Percentiles rank a stretch among this genome's conserved stretches.
These are phyloP conservation scores for Exserohilum turcica DNA, from an alignment of 2,329 filamentous ascomycete genomes.

Conservation along the genomic window DNA sequence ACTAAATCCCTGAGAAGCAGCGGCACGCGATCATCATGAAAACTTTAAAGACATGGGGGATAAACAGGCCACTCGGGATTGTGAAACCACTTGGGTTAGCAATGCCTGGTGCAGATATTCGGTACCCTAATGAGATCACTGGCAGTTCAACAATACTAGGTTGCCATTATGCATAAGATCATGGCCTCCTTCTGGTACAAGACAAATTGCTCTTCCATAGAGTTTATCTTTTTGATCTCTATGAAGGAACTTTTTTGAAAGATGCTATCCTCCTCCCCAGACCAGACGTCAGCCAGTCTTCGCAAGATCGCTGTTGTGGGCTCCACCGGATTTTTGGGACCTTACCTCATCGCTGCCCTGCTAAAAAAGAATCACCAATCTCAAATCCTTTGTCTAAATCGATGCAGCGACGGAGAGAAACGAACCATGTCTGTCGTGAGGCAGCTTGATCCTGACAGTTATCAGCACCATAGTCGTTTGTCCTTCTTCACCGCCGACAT, in stretches of 20 bases:
- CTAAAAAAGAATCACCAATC: neutral
- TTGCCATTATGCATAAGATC: neutral
- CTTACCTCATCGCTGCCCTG: constrained; percentile 1
- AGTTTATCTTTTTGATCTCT: neutral
- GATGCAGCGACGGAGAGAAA: neutral
- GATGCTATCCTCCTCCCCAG: neutral
- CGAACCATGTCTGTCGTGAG: neutral
- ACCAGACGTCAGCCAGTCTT: neutral
- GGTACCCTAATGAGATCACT: neutral
- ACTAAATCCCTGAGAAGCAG: neutral
- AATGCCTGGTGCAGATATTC: neutral
- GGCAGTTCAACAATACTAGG: neutral
- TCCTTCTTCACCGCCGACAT: neutral
- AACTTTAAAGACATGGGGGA: neutral
- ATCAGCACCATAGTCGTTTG: neutral
- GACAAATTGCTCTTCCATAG: neutral
- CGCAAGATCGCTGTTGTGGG: neutral
- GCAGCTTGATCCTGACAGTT: neutral
- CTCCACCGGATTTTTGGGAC: neutral
- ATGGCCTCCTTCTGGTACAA: neutral
- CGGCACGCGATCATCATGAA: neutral
- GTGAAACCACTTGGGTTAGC: neutral
- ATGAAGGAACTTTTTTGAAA: neutral
- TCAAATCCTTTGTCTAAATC: neutral
- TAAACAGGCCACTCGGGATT: neutral